Conservation (phyloP, 2,329 filamentous ascomycete genomes). For the Fusarium citri region DNA sequence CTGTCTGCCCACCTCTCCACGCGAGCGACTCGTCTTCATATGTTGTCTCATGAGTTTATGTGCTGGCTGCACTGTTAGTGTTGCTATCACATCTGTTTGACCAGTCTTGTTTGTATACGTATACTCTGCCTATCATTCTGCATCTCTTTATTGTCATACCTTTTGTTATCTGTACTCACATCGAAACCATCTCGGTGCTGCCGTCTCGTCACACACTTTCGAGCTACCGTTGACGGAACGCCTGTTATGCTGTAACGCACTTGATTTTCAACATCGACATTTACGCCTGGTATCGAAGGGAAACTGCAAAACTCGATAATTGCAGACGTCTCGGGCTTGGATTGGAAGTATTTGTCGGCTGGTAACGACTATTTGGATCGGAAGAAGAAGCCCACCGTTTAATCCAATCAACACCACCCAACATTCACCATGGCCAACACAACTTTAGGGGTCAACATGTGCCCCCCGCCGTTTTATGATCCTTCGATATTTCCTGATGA, state of each 20-base stretch:
- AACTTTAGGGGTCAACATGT: conserved; percentile 60
- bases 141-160: conserved; percentile 18
- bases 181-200: conserved; percentile 24
- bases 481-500: conserved; percentile 66
- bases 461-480: conserved; percentile 77
- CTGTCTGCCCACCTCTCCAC: conserved; percentile 44
- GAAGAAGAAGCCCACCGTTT: conserved; percentile 18
- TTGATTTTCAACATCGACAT: neutral
- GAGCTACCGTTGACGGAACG: conserved; percentile 2
- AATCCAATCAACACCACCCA: neutral
- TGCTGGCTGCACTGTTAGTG: conserved; percentile 23
- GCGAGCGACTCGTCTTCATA: conserved; percentile 28
- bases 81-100: conserved; percentile 20
- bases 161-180: conserved; percentile 4
- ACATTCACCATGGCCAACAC: conserved; percentile 48
- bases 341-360: neutral
- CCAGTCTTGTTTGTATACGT: conserved; percentile 32
- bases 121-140: conserved; percentile 4
- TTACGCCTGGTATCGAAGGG: conserved; percentile 2
- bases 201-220: conserved; percentile 16
- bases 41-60: conserved; percentile 29
- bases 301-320: neutral
- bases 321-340: conserved; percentile 4
- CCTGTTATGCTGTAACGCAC: conserved; percentile 15
- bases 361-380: conserved; percentile 1